These are phyloP conservation scores for Cymodocea nodosa DNA, from an alignment of 116 monocot species.

Conservation along the genomic window DNA sequence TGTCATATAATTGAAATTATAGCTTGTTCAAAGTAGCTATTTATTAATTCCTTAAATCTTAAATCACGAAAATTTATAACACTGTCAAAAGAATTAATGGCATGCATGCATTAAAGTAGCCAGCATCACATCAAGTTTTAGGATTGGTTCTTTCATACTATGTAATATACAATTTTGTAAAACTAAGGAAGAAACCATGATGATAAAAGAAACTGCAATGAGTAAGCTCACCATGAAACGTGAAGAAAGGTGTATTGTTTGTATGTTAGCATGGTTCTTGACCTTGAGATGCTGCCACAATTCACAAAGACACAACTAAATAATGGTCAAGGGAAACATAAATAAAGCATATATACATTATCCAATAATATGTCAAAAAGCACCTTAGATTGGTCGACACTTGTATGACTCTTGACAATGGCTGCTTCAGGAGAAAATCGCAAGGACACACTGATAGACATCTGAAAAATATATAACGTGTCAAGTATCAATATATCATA, in stretches of 20 bases:
- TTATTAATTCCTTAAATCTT: too few species aligned
- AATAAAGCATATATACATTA: not conserved
- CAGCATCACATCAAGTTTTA: too few species aligned
- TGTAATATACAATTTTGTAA: not conserved
- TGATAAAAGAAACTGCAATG: not conserved
- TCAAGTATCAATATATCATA: too few species aligned
- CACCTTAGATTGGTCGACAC: not conserved
- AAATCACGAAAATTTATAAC: not conserved
- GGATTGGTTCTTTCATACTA: not conserved
- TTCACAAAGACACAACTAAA: not conserved
- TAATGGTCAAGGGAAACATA: not conserved
- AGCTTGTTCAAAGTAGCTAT: too few species aligned
- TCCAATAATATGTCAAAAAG: not conserved
- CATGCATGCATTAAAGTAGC: too few species aligned
- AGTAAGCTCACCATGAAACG: not conserved
- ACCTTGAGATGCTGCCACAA: not conserved
- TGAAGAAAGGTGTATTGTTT: not conserved
- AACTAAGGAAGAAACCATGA: not conserved
- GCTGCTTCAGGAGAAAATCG: constrained; percentile 1
- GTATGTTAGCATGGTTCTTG: not conserved
- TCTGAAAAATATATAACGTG: not conserved
- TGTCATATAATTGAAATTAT: too few species aligned
- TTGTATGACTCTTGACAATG: constrained; percentile 1
- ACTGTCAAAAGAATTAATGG: not conserved
- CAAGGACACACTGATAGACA: not conserved